Base-by-base conservation (phyloP, 352 stramenopile species). In the Phytophthora hibernalis region DNA sequence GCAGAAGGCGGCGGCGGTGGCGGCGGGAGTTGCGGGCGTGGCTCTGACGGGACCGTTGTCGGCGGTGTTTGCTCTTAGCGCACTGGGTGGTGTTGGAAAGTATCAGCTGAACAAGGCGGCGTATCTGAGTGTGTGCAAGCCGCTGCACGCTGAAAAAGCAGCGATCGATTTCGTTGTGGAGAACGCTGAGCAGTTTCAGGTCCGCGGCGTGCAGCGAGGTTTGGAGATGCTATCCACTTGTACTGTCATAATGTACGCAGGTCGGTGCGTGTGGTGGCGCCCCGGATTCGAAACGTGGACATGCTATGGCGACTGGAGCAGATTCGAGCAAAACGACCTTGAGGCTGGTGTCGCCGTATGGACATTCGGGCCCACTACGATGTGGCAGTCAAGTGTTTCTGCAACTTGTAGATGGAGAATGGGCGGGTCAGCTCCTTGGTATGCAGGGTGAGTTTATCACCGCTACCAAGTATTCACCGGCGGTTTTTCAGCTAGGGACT, bases 81-180 rank as follows among this genome's bases (percentile, higher is more conserved):
- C 79, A 0, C 55, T 92, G 7, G 77, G 81, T 11, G 76, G 81
- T 33, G 68, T 88, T 8, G 77, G 79, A 51, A 88, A 84, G 70
- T 89, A 90, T 56, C 83, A 90, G 42, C 51, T 89, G 21, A 92
- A 85, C 62, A 92, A 90, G 59, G 72, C 77, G 26, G 73, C 72
- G 22, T 88, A 83, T 18, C 31, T 92, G 16, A 82, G 69, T 47
- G 59, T 90, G 2, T 74, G 65, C 55, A 83, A 83, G 43, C 62
- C 76, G 0, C 40, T 64, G 20, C 59, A 74, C 15, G 35, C 40
- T 30, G 18, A 62, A 40, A 50, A 55, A 20, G 7, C 21, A 22
- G 72, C 70, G 6, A 79, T 65, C 2, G 70, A 65, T 48, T 90
- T 92, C 51, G 49, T 86, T 1, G 68, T 92, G 31, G 76, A 92